Conservation (phyloP, 208 protist species). For the Wallacemonas sp. region DNA sequence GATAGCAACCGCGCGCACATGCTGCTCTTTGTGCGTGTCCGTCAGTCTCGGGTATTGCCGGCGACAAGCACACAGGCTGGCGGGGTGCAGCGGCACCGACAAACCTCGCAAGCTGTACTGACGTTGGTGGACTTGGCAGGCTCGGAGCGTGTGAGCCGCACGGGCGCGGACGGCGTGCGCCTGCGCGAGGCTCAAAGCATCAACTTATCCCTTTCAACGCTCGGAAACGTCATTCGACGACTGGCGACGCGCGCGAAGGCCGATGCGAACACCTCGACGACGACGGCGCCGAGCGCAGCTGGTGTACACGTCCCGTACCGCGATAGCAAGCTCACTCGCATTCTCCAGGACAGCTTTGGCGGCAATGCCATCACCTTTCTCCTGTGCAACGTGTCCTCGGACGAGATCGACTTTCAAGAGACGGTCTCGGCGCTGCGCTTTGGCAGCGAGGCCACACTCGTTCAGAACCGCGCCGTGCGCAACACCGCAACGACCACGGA, state of each 20-base stretch:
- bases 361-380: constrained; percentile 73
- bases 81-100: not conserved
- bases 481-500: constrained; percentile 25
- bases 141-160: constrained; percentile 81
- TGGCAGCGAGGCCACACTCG: constrained; percentile 48
- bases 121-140: constrained; percentile 93
- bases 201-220: constrained; percentile 89
- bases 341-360: constrained; percentile 84
- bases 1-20: constrained; percentile 84
- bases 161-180: constrained; percentile 59
- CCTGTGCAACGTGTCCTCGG: constrained; percentile 79
- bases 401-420: constrained; percentile 46
- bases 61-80: not conserved
- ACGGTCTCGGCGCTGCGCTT: constrained; percentile 86
- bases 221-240: constrained; percentile 88
- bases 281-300: not conserved
- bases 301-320: constrained; percentile 80
- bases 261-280: not conserved
- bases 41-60: constrained; percentile 18
- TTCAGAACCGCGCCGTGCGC: constrained; percentile 41
- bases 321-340: constrained; percentile 88
- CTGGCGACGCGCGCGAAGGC: constrained; percentile 26
- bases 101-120: constrained; percentile 39
- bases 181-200: constrained; percentile 88
- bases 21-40: constrained; percentile 68